These are phyloP conservation scores for Tulasnella sp. DNA, from an alignment of 768 basidiomycete genomes.

Conservation along the genomic window DNA sequence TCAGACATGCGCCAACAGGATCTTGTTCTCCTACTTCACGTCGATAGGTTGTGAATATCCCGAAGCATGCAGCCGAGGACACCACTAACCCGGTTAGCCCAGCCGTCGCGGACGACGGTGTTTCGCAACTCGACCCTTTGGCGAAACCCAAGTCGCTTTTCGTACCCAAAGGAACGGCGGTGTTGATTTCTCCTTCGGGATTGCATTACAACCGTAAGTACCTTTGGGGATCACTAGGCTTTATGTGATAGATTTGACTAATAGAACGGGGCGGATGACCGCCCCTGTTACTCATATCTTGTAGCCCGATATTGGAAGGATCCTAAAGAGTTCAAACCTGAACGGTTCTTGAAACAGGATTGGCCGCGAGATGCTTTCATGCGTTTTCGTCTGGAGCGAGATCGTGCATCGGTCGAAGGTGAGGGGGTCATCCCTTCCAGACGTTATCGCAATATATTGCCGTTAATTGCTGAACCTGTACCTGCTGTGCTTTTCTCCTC, in stretches of 20 bases:
- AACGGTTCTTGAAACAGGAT: constrained; percentile 19
- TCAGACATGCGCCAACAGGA: no score
- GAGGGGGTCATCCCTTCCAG: background rate
- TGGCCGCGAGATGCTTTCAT: constrained; percentile 27
- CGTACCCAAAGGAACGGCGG: constrained; percentile 15
- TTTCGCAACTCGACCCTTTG: background rate
- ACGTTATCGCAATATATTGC: no score
- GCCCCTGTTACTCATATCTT: no score
- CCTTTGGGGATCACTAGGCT: no score
- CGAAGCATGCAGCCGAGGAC: background rate
- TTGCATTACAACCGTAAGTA: constrained; percentile 24
- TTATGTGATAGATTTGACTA: no score
- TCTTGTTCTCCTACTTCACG: no score
- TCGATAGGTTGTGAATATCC: background rate
- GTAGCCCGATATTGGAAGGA: constrained; percentile 25
- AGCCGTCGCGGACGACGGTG: background rate
- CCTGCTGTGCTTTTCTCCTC: background rate
- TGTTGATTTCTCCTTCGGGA: background rate
- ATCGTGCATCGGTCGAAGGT: constrained; percentile 11
- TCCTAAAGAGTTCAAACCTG: constrained; percentile 18
- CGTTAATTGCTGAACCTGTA: background rate
- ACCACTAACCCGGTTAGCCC: background rate
- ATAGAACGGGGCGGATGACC: background rate
- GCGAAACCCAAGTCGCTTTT: background rate
- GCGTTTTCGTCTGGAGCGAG: constrained; percentile 8